phyloP scores from a whole-genome alignment of 177 flowering plant genomes.

The Vitis hybrid region DNA sequence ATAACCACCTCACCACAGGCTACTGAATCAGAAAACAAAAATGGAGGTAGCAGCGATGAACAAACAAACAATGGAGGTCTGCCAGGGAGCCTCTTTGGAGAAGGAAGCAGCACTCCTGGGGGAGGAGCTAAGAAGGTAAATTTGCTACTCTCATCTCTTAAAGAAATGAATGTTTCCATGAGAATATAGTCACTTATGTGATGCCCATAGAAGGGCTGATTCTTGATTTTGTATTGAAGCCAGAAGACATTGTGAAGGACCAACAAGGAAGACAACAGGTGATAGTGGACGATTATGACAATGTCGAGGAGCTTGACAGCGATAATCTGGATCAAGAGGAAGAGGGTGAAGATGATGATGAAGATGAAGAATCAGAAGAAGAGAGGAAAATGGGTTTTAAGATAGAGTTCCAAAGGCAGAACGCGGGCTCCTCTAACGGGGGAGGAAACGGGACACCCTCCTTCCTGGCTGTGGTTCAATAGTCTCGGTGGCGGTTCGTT shows the following conservation, averaged over 20 bases:
- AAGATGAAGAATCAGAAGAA: conserved; percentile 28
- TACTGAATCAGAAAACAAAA: conserved; percentile 24
- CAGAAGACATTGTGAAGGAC: conserved; percentile 74
- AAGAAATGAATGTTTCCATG: neutral
- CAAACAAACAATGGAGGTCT: conserved; percentile 17
- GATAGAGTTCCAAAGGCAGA: conserved; percentile 49
- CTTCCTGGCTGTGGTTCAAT: conserved; percentile 59
- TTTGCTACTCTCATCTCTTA: conserved; percentile 4
- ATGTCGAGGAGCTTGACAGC: conserved; percentile 30
- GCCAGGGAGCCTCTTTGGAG: conserved; percentile 23
- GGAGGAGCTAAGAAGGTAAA: conserved; percentile 38
- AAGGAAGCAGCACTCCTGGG: conserved; percentile 18
- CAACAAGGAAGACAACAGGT: conserved; percentile 19
- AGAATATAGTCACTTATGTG: conserved; percentile 2
- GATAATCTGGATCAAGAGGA: conserved; percentile 30
- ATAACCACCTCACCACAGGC: conserved; percentile 6
- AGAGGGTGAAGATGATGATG: conserved; percentile 34
- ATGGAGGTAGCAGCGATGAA: conserved; percentile 16
- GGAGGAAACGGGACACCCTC: conserved; percentile 43
- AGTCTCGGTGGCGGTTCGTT: neutral
- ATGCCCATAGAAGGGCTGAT: conserved; percentile 31
- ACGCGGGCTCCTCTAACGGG: conserved; percentile 25
- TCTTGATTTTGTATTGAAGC: conserved; percentile 58
- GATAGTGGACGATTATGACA: conserved; percentile 29
- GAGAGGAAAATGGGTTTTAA: conserved; percentile 42